These are phyloP conservation scores for Neocatenulostroma microsporum DNA, from an alignment of 2,329 filamentous ascomycete species.

Conservation along the genomic window DNA sequence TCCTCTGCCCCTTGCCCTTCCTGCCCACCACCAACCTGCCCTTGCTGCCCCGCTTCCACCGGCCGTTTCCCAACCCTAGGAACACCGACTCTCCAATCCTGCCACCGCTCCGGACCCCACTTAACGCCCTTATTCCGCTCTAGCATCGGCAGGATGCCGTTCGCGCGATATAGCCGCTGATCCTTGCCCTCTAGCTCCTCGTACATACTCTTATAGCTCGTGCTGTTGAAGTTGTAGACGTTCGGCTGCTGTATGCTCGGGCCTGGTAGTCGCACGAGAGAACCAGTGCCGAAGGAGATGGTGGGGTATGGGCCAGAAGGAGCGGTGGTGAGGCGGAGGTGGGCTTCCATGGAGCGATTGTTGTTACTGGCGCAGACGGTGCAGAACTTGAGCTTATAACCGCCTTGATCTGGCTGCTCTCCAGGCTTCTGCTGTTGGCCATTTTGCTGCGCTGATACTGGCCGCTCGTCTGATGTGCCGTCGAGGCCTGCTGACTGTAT, in stretches of 20 bases:
- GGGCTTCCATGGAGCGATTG: conserved; percentile 90
- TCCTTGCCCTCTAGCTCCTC: conserved; percentile 84
- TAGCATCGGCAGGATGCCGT: conserved; percentile 93
- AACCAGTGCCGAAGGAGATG: conserved; percentile 85
- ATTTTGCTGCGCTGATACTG: conserved; percentile 10
- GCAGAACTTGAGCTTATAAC: conserved; percentile 89
- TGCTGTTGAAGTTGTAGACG: conserved; percentile 96
- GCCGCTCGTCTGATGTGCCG: conserved; percentile 14
- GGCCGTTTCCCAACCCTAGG: conserved; percentile 63
- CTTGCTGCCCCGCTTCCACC: conserved; percentile 2
- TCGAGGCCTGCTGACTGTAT: conserved; percentile 26
- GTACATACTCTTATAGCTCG: conserved; percentile 91
- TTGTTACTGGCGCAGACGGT: conserved; percentile 99
- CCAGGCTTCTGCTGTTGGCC: conserved; percentile 12
- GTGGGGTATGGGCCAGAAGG: conserved; percentile 62
- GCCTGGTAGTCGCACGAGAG: conserved; percentile 79
- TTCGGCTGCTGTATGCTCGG: conserved; percentile 89
- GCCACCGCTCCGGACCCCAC: conserved; percentile 93
- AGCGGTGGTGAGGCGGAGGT: conserved; percentile 78
- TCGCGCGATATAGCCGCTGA: conserved; percentile 75
- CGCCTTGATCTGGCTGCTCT: conserved; percentile 39
- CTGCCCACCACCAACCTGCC: no score
- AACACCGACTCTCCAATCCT: conserved; percentile 88
- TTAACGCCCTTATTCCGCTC: conserved; percentile 87
- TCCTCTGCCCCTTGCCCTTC: conserved; percentile 17